Evolutionary conservation across 106 monocot genomes (phyloP), one percentile per base, ranked within the genome.

Genomic region (Narthecium ossifragum): DNA sequence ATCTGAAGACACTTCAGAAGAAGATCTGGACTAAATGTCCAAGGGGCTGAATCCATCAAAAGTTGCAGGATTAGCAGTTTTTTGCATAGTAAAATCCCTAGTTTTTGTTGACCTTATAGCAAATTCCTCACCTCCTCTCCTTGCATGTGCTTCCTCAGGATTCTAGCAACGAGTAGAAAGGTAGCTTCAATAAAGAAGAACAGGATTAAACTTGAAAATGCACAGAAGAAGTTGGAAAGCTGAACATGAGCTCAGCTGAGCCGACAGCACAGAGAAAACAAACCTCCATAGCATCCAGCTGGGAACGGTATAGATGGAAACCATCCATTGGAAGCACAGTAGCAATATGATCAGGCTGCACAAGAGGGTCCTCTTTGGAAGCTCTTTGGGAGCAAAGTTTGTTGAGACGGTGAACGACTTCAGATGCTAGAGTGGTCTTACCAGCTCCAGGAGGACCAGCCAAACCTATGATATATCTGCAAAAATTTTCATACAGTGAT

Each of bases 101-200:
- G n/a, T n/a, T n/a, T n/a, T n/a, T n/a, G n/a, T n/a, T n/a, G n/a
- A n/a, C n/a, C n/a, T n/a, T n/a, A n/a, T n/a, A n/a, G 59, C 31
- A 34, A 70, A 15, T 8, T 51, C 78, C 54, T 41, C 57, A 90
- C 94, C 94, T 86, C 96, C 96, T 71, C 96, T 83, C 73, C 96
- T 96, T 65, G 90, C 96, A 77, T 96, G 86, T 41, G 94, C 94
- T 78, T 96, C 96, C 59, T 83, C 40, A n/a, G 96, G 86, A 62
- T 96, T 61, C 94, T 94, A 71, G 13, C 34, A 62, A 64, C 8
- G 7, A 40, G 9, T 10, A 57, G 5, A 48, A 12, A 39, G 26
- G 54, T 63, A n/a, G n/a, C n/a, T n/a, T n/a, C n/a, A n/a, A n/a
- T n/a, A n/a, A n/a, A n/a, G n/a, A n/a, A n/a, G n/a, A n/a, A n/a